Conservation (phyloP, 495 filamentous ascomycete genomes). For the Apodospora peruviana region DNA sequence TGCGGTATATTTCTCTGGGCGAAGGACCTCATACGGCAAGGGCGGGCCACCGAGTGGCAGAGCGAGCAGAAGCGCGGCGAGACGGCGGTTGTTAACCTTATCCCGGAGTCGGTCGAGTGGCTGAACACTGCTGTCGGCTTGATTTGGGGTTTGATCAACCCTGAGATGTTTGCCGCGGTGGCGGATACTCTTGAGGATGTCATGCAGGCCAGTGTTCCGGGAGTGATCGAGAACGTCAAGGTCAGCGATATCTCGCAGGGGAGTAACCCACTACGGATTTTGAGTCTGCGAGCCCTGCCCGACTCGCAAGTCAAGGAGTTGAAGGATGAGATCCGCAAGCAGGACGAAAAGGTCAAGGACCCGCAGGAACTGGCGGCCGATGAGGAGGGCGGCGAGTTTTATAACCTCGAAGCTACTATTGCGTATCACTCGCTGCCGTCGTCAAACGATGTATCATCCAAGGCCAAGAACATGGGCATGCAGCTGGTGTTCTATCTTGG, state of each 20-base stretch:
- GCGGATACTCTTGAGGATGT: constrained; percentile 63
- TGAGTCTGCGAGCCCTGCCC: constrained; percentile 85
- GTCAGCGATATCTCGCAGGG: constrained; percentile 96
- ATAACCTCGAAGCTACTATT: constrained; percentile 90
- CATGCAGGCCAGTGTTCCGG: constrained; percentile 91
- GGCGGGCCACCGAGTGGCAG: constrained; percentile 80
- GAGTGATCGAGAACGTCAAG: constrained; percentile 85
- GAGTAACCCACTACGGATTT: constrained; percentile 78
- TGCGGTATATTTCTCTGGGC: constrained; percentile 83
- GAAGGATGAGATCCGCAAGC: constrained; percentile 68
- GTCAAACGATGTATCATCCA: constrained; percentile 60
- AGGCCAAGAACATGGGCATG: constrained; percentile 91
- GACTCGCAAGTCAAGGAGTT: constrained; percentile 73
- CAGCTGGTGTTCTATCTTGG: constrained; percentile 90
- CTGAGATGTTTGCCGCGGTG: constrained; percentile 77
- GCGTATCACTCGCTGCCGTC: constrained; percentile 85
- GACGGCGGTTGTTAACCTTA: constrained; percentile 74
- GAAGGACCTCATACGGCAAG: constrained; percentile 74
- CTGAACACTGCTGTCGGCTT: constrained; percentile 80
- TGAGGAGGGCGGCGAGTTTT: constrained; percentile 88
- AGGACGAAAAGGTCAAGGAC: constrained; percentile 75
- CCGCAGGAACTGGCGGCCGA: constrained; percentile 82
- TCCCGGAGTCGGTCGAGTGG: constrained; percentile 90
- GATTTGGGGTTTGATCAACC: constrained; percentile 85
- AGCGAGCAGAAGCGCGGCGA: constrained; percentile 80